A percentile compares a stretch with the other conserved stretches of the same genome.
Evolutionary conservation across 345 rosid genomes (phyloP).

Genomic region (Nephelium lappaceum): DNA sequence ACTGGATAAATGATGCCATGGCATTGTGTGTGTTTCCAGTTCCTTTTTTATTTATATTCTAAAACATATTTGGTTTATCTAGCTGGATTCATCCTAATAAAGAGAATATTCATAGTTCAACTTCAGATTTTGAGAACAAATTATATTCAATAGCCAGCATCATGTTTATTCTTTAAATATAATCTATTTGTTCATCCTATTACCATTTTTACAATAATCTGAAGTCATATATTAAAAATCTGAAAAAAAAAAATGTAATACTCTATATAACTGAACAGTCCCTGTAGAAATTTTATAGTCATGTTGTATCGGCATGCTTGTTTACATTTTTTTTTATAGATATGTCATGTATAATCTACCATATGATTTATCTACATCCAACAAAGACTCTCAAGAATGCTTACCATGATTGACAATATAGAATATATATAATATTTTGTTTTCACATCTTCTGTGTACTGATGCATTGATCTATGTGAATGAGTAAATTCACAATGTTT

Average conservation of each 20-base stretch:
- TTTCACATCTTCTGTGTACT: not conserved
- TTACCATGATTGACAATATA: not conserved
- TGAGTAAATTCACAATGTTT: too few relatives aligned
- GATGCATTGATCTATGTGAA: not conserved
- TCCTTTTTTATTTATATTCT: not conserved
- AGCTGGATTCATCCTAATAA: not conserved
- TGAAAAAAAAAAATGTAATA: too few relatives aligned
- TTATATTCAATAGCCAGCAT: not conserved
- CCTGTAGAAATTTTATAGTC: not conserved
- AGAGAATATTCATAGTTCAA: not conserved
- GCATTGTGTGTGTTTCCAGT: not conserved
- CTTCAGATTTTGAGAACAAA: not conserved
- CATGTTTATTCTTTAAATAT: not conserved
- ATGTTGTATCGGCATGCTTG: not conserved
- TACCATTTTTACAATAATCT: not conserved
- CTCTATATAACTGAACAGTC: not conserved
- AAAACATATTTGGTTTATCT: slow-evolving; percentile 2
- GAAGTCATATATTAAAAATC: too few relatives aligned
- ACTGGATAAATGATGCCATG: not conserved
- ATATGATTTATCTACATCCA: not conserved
- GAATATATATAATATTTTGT: not conserved
- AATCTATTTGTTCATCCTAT: not conserved
- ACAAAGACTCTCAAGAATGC: not conserved
- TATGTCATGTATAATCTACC: not conserved
- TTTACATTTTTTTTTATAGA: not conserved